phyloP scores from a whole-genome alignment of 441 rosid genomes.

The Populus tomentosa region DNA sequence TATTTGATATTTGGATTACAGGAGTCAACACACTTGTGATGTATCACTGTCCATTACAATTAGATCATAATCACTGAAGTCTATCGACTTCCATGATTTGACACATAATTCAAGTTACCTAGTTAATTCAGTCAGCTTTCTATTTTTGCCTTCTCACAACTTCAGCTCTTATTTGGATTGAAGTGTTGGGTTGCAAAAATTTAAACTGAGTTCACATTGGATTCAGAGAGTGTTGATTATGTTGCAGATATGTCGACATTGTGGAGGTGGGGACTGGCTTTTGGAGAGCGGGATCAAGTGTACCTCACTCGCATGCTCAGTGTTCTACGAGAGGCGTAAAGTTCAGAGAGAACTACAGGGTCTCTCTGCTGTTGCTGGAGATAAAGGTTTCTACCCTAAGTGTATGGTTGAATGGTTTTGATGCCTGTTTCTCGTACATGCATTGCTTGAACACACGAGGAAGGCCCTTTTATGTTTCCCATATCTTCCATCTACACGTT shows the following conservation, averaged over 20 bases:
- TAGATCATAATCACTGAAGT: no score
- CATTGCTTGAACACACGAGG: background rate
- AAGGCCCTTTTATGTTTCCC: background rate
- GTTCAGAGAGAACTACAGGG: slow-evolving; percentile 84
- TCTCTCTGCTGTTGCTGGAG: slow-evolving; percentile 56
- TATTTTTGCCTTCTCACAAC: background rate
- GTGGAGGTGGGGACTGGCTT: slow-evolving; percentile 99
- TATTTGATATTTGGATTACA: background rate
- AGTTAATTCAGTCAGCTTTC: background rate
- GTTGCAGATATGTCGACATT: slow-evolving; percentile 80
- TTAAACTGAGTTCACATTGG: background rate
- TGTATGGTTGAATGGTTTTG: slow-evolving; percentile 92
- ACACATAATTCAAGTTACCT: background rate
- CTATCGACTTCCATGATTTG: no score
- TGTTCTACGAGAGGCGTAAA: slow-evolving; percentile 83
- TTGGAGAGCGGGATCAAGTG: slow-evolving; percentile 85
- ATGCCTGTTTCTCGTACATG: background rate
- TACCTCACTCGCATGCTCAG: slow-evolving; percentile 82
- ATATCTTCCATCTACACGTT: no score
- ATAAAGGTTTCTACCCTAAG: slow-evolving; percentile 69
- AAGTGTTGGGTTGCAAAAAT: background rate
- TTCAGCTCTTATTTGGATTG: background rate
- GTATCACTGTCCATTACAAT: no score
- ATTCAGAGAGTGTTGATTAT: background rate
- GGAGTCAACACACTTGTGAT: background rate